Percentiles rank a stretch among this genome's conserved stretches.
Conservation (phyloP, 1,284 basidiomycete genomes). For the Tremellales sp. region DNA sequence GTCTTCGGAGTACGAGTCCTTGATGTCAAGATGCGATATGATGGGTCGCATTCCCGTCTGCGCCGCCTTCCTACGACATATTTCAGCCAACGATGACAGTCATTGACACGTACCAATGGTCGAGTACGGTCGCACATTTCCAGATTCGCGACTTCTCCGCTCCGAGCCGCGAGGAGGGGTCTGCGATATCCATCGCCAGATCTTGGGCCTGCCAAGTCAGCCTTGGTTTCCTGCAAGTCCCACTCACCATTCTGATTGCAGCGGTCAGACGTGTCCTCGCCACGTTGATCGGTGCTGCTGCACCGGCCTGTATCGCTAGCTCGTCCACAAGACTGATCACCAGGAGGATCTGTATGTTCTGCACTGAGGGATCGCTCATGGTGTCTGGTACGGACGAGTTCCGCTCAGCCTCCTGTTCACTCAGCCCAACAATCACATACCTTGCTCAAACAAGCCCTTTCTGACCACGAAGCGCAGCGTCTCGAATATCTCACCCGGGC, state of each 20-base stretch:
- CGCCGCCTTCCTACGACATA: constrained; percentile 20
- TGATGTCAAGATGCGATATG: constrained; percentile 1
- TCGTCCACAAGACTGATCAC: constrained; percentile 25
- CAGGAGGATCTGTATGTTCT: constrained; percentile 27
- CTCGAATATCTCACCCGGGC: constrained; percentile 26
- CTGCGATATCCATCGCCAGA: constrained; percentile 14
- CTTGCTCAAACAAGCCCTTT: constrained; percentile 17
- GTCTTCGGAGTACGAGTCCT: not conserved
- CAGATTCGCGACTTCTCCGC: constrained; percentile 17
- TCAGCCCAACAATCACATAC: constrained; percentile 11
- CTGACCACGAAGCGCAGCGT: constrained; percentile 17
- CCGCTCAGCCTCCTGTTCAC: no score
- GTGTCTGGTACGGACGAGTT: no score
- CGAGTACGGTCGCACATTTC: constrained; percentile 22
- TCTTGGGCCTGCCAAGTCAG: constrained; percentile 17
- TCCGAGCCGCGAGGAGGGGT: not conserved
- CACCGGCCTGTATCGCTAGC: constrained; percentile 14
- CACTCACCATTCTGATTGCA: constrained; percentile 21
- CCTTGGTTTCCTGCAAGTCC: not conserved
- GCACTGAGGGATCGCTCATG: constrained; percentile 14
- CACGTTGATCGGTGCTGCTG: constrained; percentile 15
- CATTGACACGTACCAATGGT: constrained; percentile 18
- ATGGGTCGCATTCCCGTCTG: constrained; percentile 16
- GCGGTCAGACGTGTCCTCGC: constrained; percentile 15
- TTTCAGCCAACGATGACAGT: not conserved